Conservation (phyloP, 2,329 filamentous ascomycete genomes). For the Metarhizium humberi region DNA sequence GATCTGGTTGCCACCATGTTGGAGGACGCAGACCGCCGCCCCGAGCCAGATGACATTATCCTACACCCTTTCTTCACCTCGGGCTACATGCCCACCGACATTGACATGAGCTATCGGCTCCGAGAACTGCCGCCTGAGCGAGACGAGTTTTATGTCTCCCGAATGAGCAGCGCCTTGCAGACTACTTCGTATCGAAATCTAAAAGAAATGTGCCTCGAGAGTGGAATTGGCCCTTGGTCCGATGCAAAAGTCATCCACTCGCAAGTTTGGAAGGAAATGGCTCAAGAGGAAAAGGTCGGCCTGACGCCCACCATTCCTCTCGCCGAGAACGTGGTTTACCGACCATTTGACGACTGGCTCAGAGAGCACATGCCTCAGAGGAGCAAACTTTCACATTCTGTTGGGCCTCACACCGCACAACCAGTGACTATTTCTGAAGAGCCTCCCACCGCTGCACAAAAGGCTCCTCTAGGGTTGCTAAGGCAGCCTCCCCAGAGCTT, state of each 20-base stretch:
- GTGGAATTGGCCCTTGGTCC: conserved; percentile 49
- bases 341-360: conserved; percentile 53
- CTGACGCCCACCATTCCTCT: conserved; percentile 55
- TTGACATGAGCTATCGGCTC: conserved; percentile 49
- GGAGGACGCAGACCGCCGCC: conserved; percentile 64
- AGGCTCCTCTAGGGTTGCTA: conserved; percentile 33
- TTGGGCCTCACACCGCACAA: neutral
- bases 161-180: conserved; percentile 35
- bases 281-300: conserved; percentile 57
- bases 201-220: conserved; percentile 47
- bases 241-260: conserved; percentile 37
- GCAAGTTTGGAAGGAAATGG: conserved; percentile 56
- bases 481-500: conserved; percentile 54
- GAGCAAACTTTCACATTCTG: conserved; percentile 4
- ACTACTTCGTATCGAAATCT: conserved; percentile 41
- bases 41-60: conserved; percentile 68
- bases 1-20: conserved; percentile 70
- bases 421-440: conserved; percentile 21
- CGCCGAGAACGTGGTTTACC: conserved; percentile 52
- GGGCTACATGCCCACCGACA: conserved; percentile 58
- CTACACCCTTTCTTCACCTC: conserved; percentile 71
- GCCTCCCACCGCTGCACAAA: conserved; percentile 21
- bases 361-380: conserved; percentile 33
- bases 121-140: conserved; percentile 48
- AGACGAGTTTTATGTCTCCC: conserved; percentile 46